Percentiles rank a stretch among this genome's conserved stretches.
Conservation (phyloP, 495 filamentous ascomycete species). For the Aspergillus nidulans region DNA sequence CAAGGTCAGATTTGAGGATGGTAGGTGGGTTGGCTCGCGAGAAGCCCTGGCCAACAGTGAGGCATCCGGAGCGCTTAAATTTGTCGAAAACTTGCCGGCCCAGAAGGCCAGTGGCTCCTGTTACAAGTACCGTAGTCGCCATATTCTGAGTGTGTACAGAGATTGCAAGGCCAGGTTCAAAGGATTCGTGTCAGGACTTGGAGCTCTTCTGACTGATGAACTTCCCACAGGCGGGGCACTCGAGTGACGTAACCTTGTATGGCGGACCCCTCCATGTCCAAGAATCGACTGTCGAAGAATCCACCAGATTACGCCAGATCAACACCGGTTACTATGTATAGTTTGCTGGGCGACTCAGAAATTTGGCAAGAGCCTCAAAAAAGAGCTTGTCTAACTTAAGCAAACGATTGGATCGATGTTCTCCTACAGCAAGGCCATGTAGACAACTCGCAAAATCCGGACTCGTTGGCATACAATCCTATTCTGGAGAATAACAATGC, state of each 20-base stretch:
- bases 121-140: conserved; percentile 67
- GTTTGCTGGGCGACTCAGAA: too few species aligned
- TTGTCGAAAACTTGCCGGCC: conserved; percentile 74
- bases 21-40: conserved; percentile 67
- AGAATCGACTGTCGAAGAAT: not conserved
- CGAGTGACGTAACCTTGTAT: conserved; percentile 12
- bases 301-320: too few species aligned
- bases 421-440: too few species aligned
- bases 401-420: too few species aligned
- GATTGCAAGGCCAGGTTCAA: conserved; percentile 9
- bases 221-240: conserved; percentile 6
- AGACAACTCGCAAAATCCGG: too few species aligned
- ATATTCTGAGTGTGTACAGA: conserved; percentile 27
- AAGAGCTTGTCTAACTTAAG: too few species aligned
- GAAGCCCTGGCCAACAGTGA: conserved; percentile 76
- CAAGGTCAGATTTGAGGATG: conserved; percentile 73
- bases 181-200: not conserved
- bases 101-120: conserved; percentile 80
- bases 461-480: too few species aligned
- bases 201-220: not conserved
- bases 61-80: conserved; percentile 67
- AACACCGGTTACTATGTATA: too few species aligned
- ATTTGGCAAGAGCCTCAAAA: too few species aligned
- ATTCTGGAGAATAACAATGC: too few species aligned
- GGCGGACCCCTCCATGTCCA: not conserved